Conservation (phyloP, 1,139 yeast species). For the Insectozyma bohioensis region DNA sequence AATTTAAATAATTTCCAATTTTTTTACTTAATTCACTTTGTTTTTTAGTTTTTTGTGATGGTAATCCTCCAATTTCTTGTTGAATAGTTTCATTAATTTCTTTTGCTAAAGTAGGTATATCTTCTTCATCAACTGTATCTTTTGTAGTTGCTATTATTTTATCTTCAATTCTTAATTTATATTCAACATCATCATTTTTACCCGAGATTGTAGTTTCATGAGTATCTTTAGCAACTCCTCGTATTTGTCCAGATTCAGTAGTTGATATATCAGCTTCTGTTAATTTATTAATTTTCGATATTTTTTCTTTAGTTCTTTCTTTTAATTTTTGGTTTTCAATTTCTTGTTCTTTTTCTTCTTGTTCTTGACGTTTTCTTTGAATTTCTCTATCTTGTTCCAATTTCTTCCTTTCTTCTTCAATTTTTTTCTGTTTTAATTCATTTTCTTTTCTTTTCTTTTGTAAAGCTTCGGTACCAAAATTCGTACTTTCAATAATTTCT, state of each 20-base stretch:
- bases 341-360: constrained; percentile 7
- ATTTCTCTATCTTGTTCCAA: constrained; percentile 11
- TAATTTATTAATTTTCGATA: constrained; percentile 7
- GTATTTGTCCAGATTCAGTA: constrained; percentile 9
- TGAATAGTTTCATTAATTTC: constrained; percentile 22
- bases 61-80: constrained; percentile 25
- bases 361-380: constrained; percentile 6
- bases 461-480: constrained; percentile 19
- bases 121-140: constrained; percentile 10
- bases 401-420: constrained; percentile 12
- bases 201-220: constrained; percentile 5
- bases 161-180: constrained; percentile 11
- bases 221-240: constrained; percentile 8
- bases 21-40: constrained; percentile 26
- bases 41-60: constrained; percentile 30
- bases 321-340: not conserved
- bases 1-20: constrained; percentile 56
- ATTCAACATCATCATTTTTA: constrained; percentile 4
- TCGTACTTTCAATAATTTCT: constrained; percentile 23
- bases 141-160: constrained; percentile 14
- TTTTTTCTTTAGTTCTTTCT: constrained; percentile 4
- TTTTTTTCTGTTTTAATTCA: constrained; percentile 8
- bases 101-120: constrained; percentile 12
- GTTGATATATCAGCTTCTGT: constrained; percentile 8
- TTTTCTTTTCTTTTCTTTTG: constrained; percentile 11